Evolutionary conservation across 1,139 yeast genomes (phyloP).

Genomic region (Yamadazyma spencermartinsiae): DNA sequence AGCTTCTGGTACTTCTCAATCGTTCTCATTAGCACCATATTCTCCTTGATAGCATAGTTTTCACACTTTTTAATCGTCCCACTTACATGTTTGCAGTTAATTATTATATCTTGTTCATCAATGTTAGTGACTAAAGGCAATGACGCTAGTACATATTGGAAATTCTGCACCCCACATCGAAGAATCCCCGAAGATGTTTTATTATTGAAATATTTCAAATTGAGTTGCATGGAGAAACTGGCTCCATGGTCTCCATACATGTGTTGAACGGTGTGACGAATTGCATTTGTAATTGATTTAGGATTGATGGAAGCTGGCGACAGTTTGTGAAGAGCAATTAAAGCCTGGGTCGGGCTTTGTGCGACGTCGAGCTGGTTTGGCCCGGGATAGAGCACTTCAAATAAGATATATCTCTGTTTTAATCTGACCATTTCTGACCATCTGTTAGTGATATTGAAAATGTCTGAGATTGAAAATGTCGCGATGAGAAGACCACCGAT

Average conservation of each 20-base stretch:
- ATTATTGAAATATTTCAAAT: constrained; percentile 77
- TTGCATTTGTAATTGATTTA: constrained; percentile 49
- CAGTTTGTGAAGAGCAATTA: constrained; percentile 49
- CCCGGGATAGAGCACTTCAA: constrained; percentile 74
- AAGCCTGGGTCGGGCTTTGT: constrained; percentile 33
- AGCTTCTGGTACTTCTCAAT: constrained; percentile 7
- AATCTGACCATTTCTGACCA: constrained; percentile 79
- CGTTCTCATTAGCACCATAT: constrained; percentile 32
- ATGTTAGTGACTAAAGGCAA: constrained; percentile 60
- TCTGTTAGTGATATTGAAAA: too few species aligned
- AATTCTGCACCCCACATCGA: constrained; percentile 69
- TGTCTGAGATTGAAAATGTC: too few species aligned
- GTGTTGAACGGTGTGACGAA: constrained; percentile 54
- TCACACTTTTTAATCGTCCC: constrained; percentile 91
- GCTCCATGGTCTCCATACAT: constrained; percentile 79
- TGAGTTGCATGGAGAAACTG: constrained; percentile 65
- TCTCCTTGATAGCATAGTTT: constrained; percentile 55
- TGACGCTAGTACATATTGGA: constrained; percentile 66
- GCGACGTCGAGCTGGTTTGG: constrained; percentile 25
- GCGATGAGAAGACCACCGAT: too few species aligned
- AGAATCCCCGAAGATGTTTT: constrained; percentile 84
- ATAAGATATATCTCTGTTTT: constrained; percentile 79
- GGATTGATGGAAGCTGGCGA: constrained; percentile 47
- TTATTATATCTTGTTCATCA: constrained; percentile 52
- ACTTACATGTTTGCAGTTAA: constrained; percentile 69